Percentiles rank a stretch among this genome's conserved stretches.
phyloP scores from a whole-genome alignment of 768 basidiomycete genomes.

The Nevesoporus exiguus region DNA sequence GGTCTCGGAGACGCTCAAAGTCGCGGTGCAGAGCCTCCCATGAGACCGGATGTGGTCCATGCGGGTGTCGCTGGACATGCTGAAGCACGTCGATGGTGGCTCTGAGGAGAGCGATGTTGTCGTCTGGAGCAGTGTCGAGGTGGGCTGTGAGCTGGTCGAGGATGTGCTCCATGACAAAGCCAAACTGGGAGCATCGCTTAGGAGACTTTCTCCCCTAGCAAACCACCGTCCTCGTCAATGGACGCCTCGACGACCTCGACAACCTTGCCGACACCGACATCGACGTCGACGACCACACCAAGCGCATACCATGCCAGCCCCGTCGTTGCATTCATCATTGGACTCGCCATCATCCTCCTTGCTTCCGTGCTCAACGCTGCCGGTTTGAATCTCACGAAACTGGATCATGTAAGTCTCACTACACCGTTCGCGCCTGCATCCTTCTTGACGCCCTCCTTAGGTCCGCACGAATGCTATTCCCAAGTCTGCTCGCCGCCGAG shows the following conservation, averaged over 20 bases:
- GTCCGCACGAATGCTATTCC: conserved; percentile 74
- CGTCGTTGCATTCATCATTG: conserved; percentile 75
- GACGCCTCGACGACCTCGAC: conserved; percentile 19
- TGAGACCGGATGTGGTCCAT: conserved; percentile 14
- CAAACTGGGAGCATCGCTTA: conserved; percentile 9
- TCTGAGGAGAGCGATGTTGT: conserved; percentile 17
- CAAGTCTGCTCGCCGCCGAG: conserved; percentile 65
- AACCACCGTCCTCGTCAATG: conserved; percentile 14
- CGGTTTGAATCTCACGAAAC: conserved; percentile 91
- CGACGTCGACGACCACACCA: conserved; percentile 4
- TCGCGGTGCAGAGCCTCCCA: conserved; percentile 22
- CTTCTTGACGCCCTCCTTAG: conserved; percentile 32
- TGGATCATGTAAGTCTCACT: conserved; percentile 84
- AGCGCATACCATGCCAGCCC: conserved; percentile 48
- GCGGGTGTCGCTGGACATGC: conserved; percentile 23
- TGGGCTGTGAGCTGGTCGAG: conserved; percentile 22
- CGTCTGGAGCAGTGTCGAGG: conserved; percentile 1
- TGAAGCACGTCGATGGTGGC: conserved; percentile 18
- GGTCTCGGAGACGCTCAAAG: conserved; percentile 23
- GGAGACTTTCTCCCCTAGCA: conserved; percentile 14
- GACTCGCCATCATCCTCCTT: conserved; percentile 78
- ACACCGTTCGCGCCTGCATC: not conserved
- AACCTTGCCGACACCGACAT: not conserved
- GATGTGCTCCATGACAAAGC: conserved; percentile 27
- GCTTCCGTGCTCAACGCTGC: conserved; percentile 87